Evolutionary conservation across 2,329 filamentous ascomycete species (phyloP), one percentile per base, ranked within the genome.

Genomic region (Rugonectria rugulosa): DNA sequence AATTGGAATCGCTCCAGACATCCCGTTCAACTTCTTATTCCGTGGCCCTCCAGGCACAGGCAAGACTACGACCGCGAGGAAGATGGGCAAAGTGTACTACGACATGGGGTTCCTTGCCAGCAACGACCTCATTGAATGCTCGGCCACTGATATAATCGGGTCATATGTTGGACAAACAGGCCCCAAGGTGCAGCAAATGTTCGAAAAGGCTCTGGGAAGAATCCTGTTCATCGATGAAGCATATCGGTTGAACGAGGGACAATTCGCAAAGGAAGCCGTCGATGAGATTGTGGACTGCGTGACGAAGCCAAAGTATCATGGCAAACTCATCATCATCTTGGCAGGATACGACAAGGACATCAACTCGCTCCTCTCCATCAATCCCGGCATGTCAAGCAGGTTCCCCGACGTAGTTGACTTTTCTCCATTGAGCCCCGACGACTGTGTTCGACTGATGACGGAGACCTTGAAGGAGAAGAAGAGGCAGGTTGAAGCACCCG

Each of bases 31-130:
- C 57, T 91, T 90, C 61, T 63, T 91, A 0, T 91, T 91, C 72
- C 80, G 83, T 1, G 88, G 89, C 0, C 74, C 75, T 0, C 86
- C 86, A 12, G 87, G 86, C 0, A 92, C 89, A 0, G 90, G 89
- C 0, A 92, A 92, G 65, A 91, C 89, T 0, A 87, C 86, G 0
- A 91, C 79, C 0, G 90, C 90, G 0, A 75, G 81, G n/a, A 89
- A 87, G 57, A 90, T 93, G 80, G 89, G 89, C 4, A 83, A 90
- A 58, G 77, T 93, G 0, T 93, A 85, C 65, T 92, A 90, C 65
- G 86, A 92, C 62, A 84, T 92, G 79, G 88, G 88, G 0, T 83
- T 92, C 27, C 73, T 93, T 0, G 73, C 82, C 0, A 77, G 76
- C 0, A 79, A 78, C 0, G 81, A 87, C 21, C 86, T 92, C 0